Conservation (phyloP, 192 early-diverging fungal species). For the Podochytrium sp. region DNA sequence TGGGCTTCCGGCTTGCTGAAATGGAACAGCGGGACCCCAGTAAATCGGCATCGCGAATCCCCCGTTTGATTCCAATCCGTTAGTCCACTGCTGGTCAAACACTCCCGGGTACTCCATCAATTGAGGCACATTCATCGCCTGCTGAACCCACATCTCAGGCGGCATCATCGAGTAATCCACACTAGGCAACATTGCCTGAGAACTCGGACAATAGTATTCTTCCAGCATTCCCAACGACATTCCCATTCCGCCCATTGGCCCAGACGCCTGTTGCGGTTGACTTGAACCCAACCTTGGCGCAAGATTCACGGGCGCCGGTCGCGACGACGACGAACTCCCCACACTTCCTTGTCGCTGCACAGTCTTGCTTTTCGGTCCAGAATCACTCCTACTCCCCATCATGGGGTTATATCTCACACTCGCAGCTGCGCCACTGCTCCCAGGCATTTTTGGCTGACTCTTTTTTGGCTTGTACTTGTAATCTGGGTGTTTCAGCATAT, state of each 20-base stretch:
- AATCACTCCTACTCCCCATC: neutral
- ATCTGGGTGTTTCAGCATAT: conserved; percentile 58
- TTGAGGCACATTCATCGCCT: conserved; percentile 20
- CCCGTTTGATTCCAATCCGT: too few relatives aligned
- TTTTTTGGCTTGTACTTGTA: conserved; percentile 66
- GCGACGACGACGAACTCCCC: neutral
- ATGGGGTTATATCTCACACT: neutral
- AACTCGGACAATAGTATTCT: too few relatives aligned
- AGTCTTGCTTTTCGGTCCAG: neutral
- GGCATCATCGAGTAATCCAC: conserved; percentile 1
- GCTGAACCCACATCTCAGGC: conserved; percentile 4
- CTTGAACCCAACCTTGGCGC: too few relatives aligned
- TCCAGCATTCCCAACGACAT: conserved; percentile 20
- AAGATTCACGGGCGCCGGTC: neutral
- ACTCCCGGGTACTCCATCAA: too few relatives aligned
- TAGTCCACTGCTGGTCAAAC: too few relatives aligned
- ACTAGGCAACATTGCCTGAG: too few relatives aligned
- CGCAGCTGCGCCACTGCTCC: neutral
- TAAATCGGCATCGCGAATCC: too few relatives aligned
- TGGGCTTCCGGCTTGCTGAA: too few relatives aligned
- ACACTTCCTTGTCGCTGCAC: neutral
- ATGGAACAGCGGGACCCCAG: too few relatives aligned
- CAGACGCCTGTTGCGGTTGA: too few relatives aligned
- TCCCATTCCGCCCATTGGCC: conserved; percentile 19
- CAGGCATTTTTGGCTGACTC: conserved; percentile 34